Evolutionary conservation across 345 rosid genomes (phyloP).

Genomic region (Cardamine occulta): DNA sequence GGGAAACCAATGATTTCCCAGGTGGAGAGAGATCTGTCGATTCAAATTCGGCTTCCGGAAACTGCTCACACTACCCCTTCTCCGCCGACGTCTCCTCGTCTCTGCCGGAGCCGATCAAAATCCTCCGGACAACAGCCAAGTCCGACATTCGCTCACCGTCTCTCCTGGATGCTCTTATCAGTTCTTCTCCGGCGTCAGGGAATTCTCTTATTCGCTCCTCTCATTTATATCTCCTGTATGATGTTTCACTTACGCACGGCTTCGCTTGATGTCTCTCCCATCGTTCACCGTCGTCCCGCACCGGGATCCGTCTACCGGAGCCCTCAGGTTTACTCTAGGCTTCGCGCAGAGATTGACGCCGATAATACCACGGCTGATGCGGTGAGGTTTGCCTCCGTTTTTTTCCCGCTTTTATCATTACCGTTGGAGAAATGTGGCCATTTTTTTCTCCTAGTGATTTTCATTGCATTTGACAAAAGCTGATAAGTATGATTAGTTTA

Average conservation of each 20-base stretch:
- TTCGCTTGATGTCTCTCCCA: conserved; percentile 65
- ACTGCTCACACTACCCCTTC: conserved; percentile 81
- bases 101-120: conserved; percentile 67
- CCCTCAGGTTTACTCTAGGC: conserved; percentile 83
- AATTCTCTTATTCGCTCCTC: conserved; percentile 83
- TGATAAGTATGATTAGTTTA: background rate
- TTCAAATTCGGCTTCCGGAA: conserved; percentile 62
- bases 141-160: conserved; percentile 64
- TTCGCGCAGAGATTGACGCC: conserved; percentile 73
- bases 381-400: conserved; percentile 53
- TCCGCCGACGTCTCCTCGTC: conserved; percentile 81
- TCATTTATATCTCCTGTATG: conserved; percentile 88
- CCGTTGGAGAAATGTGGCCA: background rate
- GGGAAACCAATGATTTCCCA: conserved; percentile 30
- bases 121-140: conserved; percentile 49
- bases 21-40: conserved; percentile 36
- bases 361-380: conserved; percentile 91
- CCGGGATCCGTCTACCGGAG: conserved; percentile 90
- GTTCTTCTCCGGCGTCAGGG: conserved; percentile 90
- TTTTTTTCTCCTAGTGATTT: background rate
- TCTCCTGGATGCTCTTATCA: conserved; percentile 76
- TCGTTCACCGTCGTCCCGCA: conserved; percentile 63
- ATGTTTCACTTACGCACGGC: conserved; percentile 82
- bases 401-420: background rate
- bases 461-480: background rate